Base-by-base conservation (phyloP, 306 rosid genomes). In the Vicia villosa region DNA sequence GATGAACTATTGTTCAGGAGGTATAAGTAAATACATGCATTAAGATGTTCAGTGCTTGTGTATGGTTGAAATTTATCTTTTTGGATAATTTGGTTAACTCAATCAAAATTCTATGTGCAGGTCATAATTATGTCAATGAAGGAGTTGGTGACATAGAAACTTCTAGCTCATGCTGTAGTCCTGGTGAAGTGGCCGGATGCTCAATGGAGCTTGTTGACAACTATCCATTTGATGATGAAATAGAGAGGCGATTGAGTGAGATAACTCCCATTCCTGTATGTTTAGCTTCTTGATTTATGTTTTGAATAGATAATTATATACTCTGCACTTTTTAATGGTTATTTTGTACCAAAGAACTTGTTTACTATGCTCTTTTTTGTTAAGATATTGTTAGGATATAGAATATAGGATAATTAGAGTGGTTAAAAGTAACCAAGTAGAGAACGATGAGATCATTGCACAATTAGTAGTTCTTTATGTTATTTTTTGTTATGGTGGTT, bases 191-290 rank as follows among this genome's bases (percentile, higher is more conserved):
- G 6, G 83, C 45, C 61, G 87, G 74, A 13, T 68, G 54, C 34
- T 38, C 87, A 49, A 28, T 40, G 65, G 86, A 81, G 78, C 78
- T 51, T 49, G 72, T 68, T 55, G 81, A 86, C 36, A 79, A 65
- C 41, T 76, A 78, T 83, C 77, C 78, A 28, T 73, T 81, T 69
- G 90, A 87, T 59, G 90, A 83, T 72, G 92, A 81, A 63, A 83
- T 76, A 17, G 84, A 43, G 80, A 85, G 79, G 84, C 81, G 83
- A 77, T 75, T 89, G 77, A 81, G 83, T 79, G 84, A 85, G 79
- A 85, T 88, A 76, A 74, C 60, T 75, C 87, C 85, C 34, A 79
- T 79, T 86, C 96, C 89, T 80, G 98, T 92, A 83, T 66, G 98
- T 77, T 55, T 82, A 50, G 10, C 68, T 20, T 16, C 60, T 67